Base-by-base conservation (phyloP, 1,284 basidiomycete species). In the Tilletia horrida region DNA sequence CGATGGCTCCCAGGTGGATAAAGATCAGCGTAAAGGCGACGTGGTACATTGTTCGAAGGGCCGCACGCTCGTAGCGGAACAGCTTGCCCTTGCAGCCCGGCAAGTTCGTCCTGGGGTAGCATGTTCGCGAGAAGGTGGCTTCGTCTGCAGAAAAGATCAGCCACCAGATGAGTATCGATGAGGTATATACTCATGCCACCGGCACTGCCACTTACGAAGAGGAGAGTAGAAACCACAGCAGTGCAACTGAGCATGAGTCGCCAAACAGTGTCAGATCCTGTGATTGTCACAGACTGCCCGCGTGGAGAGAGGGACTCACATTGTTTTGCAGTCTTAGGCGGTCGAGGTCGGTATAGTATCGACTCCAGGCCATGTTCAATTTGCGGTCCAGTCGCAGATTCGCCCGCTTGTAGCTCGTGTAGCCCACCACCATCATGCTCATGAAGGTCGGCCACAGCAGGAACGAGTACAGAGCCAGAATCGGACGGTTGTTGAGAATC, bases 161-260 rank as follows among this genome's bases (percentile, higher is more conserved):
- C 31, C 23, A 31, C 11, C 14, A 3, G 25, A 21, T 25, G 45
- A 45, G 66, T 63, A 1, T 35, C 29, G 31, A 55, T n/a, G 18
- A 18, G 25, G 11, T 13, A 7, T 6, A 16, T 48, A 18, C 7
- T 48, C 16, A 13, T 23, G 50, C 64, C 13, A n/a, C 9, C 42
- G 29, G 55, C 6, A 23, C 27, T n/a, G n/a, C 45, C 18, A 70
- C 78, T 71, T 45, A 81, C 78, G 81, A n/a, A 78, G 67, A 13
- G 79, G 75, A 52, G 73, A 78, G 71, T 79, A 81, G 65, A 76
- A 83, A 0, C 82, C 82, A 66, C 82, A 82, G 64, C 82, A 83
- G 18, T 66, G 71, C 8, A 82, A 68, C n/a, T 69, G 70, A 61
- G 76, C 52, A 48, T 25, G 55, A 13, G 31, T 27, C n/a, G 18